Evolutionary conservation across 148 eudicot genomes (phyloP).

Genomic region (Rhododendron ferrugineum): DNA sequence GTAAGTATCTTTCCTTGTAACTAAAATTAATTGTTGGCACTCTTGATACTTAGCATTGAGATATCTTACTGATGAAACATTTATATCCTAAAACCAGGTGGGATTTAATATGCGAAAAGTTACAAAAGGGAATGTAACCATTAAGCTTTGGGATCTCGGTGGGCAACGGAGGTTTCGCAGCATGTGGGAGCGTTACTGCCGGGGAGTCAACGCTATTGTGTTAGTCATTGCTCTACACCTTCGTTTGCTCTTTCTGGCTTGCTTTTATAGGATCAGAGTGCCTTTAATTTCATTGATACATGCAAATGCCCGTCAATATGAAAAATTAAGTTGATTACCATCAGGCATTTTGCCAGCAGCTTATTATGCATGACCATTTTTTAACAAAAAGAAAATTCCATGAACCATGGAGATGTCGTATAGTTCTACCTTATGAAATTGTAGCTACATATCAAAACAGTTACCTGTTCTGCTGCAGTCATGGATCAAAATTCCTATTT

Average conservation of each 20-base stretch:
- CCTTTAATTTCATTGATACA: not conserved
- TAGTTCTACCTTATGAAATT: not conserved
- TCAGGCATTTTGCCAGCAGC: not conserved
- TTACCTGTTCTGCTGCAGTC: not conserved
- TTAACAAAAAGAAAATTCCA: not conserved
- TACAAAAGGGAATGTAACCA: slow-evolving; percentile 69
- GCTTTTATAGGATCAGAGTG: not conserved
- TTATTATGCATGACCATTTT: not conserved
- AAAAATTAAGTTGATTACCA: not conserved
- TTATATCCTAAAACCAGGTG: slow-evolving; percentile 39
- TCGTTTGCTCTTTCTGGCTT: not conserved
- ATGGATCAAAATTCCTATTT: not conserved
- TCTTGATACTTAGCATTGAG: not conserved
- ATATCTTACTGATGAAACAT: not conserved
- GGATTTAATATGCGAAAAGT: slow-evolving; percentile 97
- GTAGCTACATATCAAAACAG: not conserved
- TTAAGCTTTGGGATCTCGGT: slow-evolving; percentile 95
- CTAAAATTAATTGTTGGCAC: not conserved
- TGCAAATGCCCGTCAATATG: not conserved
- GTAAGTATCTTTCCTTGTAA: slow-evolving; percentile 38
- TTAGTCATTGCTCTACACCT: slow-evolving; percentile 22
- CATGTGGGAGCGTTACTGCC: slow-evolving; percentile 97
- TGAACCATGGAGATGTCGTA: not conserved
- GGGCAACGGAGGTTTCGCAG: slow-evolving; percentile 83
- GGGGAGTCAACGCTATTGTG: slow-evolving; percentile 84